Evolutionary conservation across 345 rosid genomes (phyloP), one percentile per base, ranked within the genome.

Genomic region (Syzygium oleosum): DNA sequence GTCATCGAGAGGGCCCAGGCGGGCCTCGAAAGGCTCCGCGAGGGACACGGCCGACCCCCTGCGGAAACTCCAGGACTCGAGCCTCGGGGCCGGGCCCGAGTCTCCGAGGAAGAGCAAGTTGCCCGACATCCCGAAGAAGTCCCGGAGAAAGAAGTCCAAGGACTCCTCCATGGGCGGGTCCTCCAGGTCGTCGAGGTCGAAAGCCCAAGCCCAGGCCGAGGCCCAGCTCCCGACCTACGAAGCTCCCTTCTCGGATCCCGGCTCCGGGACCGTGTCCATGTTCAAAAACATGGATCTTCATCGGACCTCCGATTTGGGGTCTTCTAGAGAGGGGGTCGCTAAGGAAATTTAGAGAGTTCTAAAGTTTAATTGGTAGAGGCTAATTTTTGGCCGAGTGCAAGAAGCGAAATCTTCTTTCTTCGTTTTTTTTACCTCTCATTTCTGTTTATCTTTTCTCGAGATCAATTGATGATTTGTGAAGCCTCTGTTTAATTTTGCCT

Each of bases 121-220:
- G 29, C 88, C 92, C 16, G 89, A 87, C 34, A 29, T 87, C 63
- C 91, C 93, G 5, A 93, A 91, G 80, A 89, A 90, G 68, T 51
- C 88, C 22, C 87, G 92, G 85, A 85, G 89, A 51, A 94, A 91
- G 91, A 93, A 92, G 85, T 87, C 94, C 5, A 94, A 91, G 65
- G 94, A 85, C 9, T 83, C 93, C 46, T 27, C 80, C 2, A 52
- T 52, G 14, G 91, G 88, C 25, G 89, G 90, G 41, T 34, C 88
- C 14, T n/a, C 90, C 11, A 89, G 86, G 80, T 63, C 91, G n/a
- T 51, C 90, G 10, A 92, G 90, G 89, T 91, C 92, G 6, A 91
- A 90, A 88, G 89, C 85, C 5, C 88, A 86, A 15, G 38, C 59
- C 80, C 79, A 88, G 84, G 55, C 80, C 88, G 89, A 90, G 89